These are phyloP conservation scores for Candida xyloterini DNA, from an alignment of 805 yeast species.

Conservation along the genomic window DNA sequence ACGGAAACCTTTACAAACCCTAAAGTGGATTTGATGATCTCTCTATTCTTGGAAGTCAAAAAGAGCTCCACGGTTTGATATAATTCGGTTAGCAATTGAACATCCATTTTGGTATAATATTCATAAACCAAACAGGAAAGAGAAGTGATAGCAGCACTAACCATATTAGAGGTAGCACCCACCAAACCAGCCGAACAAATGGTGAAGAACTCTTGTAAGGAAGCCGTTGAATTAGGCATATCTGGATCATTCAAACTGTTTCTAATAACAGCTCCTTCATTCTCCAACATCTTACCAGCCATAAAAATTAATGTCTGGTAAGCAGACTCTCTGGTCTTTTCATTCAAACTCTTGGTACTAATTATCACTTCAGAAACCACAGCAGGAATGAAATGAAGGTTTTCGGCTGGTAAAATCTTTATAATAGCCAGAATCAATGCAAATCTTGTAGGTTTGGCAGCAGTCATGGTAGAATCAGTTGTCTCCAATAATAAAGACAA, in stretches of 20 bases:
- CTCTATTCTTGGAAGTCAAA: constrained; percentile 85
- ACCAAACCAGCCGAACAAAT: constrained; percentile 96
- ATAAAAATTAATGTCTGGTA: constrained; percentile 71
- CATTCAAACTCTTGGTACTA: constrained; percentile 89
- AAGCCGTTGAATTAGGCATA: constrained; percentile 64
- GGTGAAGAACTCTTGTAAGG: constrained; percentile 79
- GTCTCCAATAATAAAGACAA: constrained; percentile 57
- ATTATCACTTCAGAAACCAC: constrained; percentile 84
- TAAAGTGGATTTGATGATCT: constrained; percentile 89
- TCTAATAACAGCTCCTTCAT: constrained; percentile 58
- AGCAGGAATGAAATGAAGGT: constrained; percentile 75
- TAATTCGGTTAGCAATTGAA: constrained; percentile 65
- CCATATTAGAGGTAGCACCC: constrained; percentile 92
- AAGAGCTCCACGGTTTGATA: constrained; percentile 85
- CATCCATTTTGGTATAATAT: constrained; percentile 63
- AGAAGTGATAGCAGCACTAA: constrained; percentile 93
- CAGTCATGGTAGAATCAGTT: constrained; percentile 55
- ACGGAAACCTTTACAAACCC: constrained; percentile 93
- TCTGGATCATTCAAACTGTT: constrained; percentile 59
- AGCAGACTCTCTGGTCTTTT: constrained; percentile 81
- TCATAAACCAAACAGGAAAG: constrained; percentile 84
- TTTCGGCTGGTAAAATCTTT: constrained; percentile 57
- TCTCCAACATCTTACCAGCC: constrained; percentile 69
- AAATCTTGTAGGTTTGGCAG: constrained; percentile 81
- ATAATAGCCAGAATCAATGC: constrained; percentile 61